Evolutionary conservation across 257 asterid species (phyloP).

Genomic region (Scutellaria galericulata): DNA sequence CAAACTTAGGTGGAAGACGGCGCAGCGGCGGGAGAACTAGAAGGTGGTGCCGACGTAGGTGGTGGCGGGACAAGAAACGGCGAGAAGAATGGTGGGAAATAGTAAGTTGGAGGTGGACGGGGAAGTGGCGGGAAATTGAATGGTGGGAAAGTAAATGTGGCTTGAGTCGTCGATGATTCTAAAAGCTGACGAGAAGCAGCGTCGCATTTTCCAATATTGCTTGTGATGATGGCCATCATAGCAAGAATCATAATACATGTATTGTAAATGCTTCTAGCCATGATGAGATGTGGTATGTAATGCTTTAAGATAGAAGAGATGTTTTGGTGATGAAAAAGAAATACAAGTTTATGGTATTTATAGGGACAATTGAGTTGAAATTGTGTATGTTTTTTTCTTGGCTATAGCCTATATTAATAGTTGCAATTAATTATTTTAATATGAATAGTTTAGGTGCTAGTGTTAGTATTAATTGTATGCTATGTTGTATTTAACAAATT

Average conservation of each 20-base stretch:
- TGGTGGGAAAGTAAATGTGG: background rate
- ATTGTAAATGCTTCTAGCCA: background rate
- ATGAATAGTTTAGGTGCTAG: too few species aligned
- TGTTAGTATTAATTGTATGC: too few species aligned
- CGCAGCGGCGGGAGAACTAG: too few species aligned
- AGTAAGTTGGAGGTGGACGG: background rate
- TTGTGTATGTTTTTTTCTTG: too few species aligned
- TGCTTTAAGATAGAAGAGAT: background rate
- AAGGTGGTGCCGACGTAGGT: too few species aligned
- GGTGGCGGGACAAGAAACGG: too few species aligned
- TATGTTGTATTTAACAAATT: too few species aligned
- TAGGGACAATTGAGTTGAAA: background rate
- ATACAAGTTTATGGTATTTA: background rate
- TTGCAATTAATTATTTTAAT: too few species aligned
- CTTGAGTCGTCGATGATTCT: background rate
- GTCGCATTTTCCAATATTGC: background rate
- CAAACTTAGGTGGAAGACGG: too few species aligned
- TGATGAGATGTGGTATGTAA: background rate
- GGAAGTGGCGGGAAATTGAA: background rate
- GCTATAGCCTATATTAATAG: too few species aligned
- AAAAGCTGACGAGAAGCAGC: conserved; percentile 15
- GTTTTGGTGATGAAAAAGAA: too few species aligned
- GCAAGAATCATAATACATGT: background rate
- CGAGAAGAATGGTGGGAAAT: too few species aligned
- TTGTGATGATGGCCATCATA: background rate